Evolutionary conservation across 1,139 yeast genomes (phyloP).

Genomic region (Debaryomycetaceae sp.): DNA sequence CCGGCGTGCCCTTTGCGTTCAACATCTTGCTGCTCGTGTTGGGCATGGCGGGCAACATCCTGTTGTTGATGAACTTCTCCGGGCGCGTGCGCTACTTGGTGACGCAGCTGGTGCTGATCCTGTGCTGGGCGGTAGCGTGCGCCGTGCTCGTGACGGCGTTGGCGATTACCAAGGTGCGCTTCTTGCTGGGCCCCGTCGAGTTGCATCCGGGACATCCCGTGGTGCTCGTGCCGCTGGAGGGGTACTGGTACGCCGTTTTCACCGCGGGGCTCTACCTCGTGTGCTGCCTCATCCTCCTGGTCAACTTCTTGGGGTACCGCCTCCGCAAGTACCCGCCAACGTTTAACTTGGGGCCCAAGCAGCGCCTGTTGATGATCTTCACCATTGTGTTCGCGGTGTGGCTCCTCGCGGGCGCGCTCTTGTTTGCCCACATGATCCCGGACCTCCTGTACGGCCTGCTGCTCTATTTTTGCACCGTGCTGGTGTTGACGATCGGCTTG

Average conservation of each 20-base stretch:
- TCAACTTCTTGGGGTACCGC: constrained; percentile 61
- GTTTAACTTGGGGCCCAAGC: constrained; percentile 61
- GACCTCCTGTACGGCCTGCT: constrained; percentile 54
- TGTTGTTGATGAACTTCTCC: constrained; percentile 64
- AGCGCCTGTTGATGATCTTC: constrained; percentile 68
- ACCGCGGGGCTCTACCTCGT: constrained; percentile 57
- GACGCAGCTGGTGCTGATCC: constrained; percentile 58
- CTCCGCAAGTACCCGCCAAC: constrained; percentile 60
- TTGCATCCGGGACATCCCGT: constrained; percentile 13
- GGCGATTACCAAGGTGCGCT: constrained; percentile 23
- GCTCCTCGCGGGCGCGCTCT: constrained; percentile 64
- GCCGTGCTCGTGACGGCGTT: constrained; percentile 47
- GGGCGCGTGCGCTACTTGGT: constrained; percentile 50
- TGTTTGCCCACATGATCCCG: constrained; percentile 31
- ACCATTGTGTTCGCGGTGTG: constrained; percentile 62
- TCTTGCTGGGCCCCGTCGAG: constrained; percentile 12
- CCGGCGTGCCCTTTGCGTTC: constrained; percentile 40
- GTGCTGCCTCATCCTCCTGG: constrained; percentile 47
- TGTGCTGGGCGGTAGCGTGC: constrained; percentile 61
- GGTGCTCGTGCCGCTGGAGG: constrained; percentile 43
- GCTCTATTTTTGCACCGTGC: constrained; percentile 66
- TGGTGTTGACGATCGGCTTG: constrained; percentile 72
- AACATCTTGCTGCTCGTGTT: constrained; percentile 59
- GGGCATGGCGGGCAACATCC: constrained; percentile 63
- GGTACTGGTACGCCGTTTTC: constrained; percentile 73